Percentiles rank a stretch among this genome's conserved stretches.
phyloP scores from a whole-genome alignment of 805 yeast species.

The Metschnikowia similis region DNA sequence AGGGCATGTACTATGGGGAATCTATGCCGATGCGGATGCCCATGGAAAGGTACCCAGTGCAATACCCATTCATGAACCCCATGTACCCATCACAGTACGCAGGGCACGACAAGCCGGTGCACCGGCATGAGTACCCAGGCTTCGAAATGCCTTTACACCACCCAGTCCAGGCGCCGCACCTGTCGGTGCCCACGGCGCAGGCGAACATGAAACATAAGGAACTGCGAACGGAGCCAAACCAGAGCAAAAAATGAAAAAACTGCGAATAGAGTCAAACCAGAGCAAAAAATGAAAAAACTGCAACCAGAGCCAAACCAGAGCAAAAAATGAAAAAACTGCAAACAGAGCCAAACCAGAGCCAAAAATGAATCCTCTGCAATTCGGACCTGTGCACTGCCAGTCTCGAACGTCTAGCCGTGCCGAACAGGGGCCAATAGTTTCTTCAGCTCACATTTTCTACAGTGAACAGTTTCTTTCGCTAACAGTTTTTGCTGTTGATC shows the following conservation, averaged over 20 bases:
- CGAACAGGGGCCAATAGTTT: too few species aligned
- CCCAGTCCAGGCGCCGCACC: background rate
- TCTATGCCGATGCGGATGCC: slow-evolving; percentile 3
- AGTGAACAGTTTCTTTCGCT: too few species aligned
- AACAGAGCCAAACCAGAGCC: background rate
- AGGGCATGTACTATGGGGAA: slow-evolving; percentile 3
- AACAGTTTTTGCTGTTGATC: too few species aligned
- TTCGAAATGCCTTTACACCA: background rate
- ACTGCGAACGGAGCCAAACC: background rate
- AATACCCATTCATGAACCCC: slow-evolving; percentile 5
- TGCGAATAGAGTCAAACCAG: background rate
- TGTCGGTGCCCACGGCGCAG: background rate
- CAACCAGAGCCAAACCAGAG: background rate
- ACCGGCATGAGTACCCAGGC: background rate
- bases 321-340: background rate
- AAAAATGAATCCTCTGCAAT: background rate
- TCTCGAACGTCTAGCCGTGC: too few species aligned
- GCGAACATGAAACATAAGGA: background rate
- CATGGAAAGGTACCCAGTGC: background rate
- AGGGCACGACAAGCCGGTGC: background rate
- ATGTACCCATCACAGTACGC: slow-evolving; percentile 2
- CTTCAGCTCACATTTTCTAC: too few species aligned
- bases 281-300: background rate
- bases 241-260: background rate
- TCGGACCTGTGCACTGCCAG: too few species aligned